phyloP scores from a whole-genome alignment of 345 rosid genomes.

The Camelina sativa region DNA sequence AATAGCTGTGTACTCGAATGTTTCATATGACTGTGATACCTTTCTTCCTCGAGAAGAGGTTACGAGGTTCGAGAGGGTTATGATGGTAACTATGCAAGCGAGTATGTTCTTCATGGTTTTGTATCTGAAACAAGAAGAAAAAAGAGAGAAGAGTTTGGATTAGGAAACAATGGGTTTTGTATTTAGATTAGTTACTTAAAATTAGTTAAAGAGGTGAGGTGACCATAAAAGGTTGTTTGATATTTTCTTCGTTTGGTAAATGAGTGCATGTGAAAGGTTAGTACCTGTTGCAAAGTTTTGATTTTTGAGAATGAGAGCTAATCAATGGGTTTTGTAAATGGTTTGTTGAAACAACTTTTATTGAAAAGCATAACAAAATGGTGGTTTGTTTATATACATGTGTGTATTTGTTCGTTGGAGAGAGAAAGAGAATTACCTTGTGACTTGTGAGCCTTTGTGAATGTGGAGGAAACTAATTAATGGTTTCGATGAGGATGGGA shows the following conservation, averaged over 20 bases:
- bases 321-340: too few species aligned
- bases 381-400: not conserved
- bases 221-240: too few species aligned
- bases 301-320: too few species aligned
- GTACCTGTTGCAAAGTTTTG: too few species aligned
- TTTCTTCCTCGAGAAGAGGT: not conserved
- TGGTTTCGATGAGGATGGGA: conserved; percentile 29
- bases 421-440: conserved; percentile 24
- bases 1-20: conserved; percentile 72
- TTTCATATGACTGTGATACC: conserved; percentile 33
- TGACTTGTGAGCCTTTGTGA: conserved; percentile 20
- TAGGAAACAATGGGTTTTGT: not conserved
- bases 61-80: conserved; percentile 18
- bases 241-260: too few species aligned
- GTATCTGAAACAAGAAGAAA: conserved; percentile 8
- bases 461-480: conserved; percentile 30
- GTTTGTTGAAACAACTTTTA: too few species aligned
- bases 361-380: not conserved
- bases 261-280: too few species aligned
- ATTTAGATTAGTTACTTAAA: too few species aligned
- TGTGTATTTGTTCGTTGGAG: conserved; percentile 8
- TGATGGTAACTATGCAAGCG: conserved; percentile 18
- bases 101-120: conserved; percentile 41
- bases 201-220: too few species aligned
- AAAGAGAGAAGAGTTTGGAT: not conserved